Base-by-base conservation (phyloP, 2,329 filamentous ascomycete species). In the Fusarium poae region DNA sequence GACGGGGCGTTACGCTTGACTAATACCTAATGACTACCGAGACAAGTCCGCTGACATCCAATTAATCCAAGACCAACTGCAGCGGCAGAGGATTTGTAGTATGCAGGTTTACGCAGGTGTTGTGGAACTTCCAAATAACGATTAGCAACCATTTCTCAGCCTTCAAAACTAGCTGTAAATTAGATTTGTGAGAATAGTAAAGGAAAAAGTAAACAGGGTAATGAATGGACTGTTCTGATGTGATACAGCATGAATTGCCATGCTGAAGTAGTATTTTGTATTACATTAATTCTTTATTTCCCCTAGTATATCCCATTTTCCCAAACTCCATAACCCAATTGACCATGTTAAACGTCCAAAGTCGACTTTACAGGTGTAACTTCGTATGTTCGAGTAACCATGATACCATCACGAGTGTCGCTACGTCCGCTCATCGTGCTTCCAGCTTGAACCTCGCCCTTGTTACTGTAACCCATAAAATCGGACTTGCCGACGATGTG, bases 311-410 rank as follows among this genome's bases (percentile, higher is more conserved):
- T 29, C 11, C 29, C 32, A 48, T 55, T 65, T 27, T 9, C 44
- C 29, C 23, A 43, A 54, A 60, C 67, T 60, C 54, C 67, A 13
- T 40, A 25, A 27, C 25, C 11, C 29, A 58, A 34, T 11, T 43
- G 66, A 12, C n/a, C 25, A 7, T 25, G 13, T 8, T 62, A 74
- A 8, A 74, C 71, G 58, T 73, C 72, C 52, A 74, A 20, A n/a
- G 66, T 67, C 16, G 72, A 69, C 62, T 74, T 74, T 11, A 37
- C 60, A 27, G 72, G 72, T 7, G 46, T 55, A 15, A 74, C 69
- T 42, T 73, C 68, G 42, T 74, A 74, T 12, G 72, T 74, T 25
- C 61, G 60, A 5, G 72, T 74, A 5, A 74, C 72, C 63, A 74
- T 66, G 34, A 74, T 74, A 0, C 72, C 72, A 4, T 72, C 72